A percentile compares a stretch with the other conserved stretches of the same genome.
These are phyloP conservation scores for Bacidia rubella DNA, from an alignment of 495 filamentous ascomycete genomes.

Conservation along the genomic window DNA sequence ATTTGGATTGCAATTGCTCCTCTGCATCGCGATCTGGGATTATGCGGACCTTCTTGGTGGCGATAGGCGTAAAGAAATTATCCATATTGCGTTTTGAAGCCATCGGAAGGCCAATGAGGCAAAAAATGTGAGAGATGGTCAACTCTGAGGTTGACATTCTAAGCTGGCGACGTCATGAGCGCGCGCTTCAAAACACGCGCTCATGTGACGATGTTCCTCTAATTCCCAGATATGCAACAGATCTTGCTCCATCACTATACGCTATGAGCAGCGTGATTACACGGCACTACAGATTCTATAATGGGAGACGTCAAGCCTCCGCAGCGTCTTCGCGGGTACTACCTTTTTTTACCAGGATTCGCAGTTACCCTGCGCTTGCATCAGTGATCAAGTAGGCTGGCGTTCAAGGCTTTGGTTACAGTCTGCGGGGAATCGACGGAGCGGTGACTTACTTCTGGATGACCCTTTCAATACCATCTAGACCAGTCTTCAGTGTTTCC, in stretches of 20 bases:
- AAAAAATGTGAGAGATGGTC: too few species aligned
- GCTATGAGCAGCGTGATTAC: too few species aligned
- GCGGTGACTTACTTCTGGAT: slow-evolving; percentile 43
- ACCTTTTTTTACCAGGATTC: neutral
- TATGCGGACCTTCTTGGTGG: slow-evolving; percentile 24
- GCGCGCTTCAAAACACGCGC: too few species aligned
- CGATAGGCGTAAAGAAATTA: slow-evolving; percentile 33
- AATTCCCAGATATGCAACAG: too few species aligned
- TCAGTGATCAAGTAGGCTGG: neutral
- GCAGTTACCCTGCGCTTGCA: neutral
- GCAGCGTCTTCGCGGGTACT: neutral
- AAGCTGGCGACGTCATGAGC: too few species aligned
- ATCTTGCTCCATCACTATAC: too few species aligned
- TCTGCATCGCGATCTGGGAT: too few species aligned
- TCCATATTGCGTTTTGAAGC: slow-evolving; percentile 37
- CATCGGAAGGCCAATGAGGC: too few species aligned
- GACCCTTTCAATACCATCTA: slow-evolving; percentile 82
- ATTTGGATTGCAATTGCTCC: neutral
- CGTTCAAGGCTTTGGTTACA: too few species aligned
- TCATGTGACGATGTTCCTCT: too few species aligned
- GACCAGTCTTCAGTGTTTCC: slow-evolving; percentile 70
- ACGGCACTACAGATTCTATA: too few species aligned
- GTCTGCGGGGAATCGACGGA: neutral
- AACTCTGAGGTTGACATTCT: too few species aligned
- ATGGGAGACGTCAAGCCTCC: neutral